phyloP scores from a whole-genome alignment of 257 asterid species.

The Fraxinus cuspidata region DNA sequence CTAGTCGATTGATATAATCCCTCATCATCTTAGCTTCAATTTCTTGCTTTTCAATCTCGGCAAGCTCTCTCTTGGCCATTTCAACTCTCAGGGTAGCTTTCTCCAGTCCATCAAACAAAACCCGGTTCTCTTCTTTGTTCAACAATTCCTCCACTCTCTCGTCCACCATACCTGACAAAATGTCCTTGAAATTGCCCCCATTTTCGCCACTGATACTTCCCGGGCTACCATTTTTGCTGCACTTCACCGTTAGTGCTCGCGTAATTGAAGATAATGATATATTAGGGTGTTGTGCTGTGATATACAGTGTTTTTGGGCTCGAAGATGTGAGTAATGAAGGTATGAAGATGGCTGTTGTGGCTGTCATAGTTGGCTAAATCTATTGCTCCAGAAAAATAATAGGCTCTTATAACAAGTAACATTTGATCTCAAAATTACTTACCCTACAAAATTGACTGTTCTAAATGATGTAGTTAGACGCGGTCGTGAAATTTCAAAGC shows the following conservation, averaged over 20 bases:
- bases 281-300: conserved; percentile 21
- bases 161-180: conserved; percentile 69
- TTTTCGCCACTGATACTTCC: conserved; percentile 26
- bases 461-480: too few relatives aligned
- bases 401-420: neutral
- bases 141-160: conserved; percentile 68
- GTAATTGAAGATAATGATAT: conserved; percentile 23
- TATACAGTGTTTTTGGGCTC: conserved; percentile 28
- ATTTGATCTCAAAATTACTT: too few relatives aligned
- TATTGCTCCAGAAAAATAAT: neutral
- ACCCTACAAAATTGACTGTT: too few relatives aligned
- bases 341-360: conserved; percentile 32
- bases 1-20: conserved; percentile 71
- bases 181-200: conserved; percentile 46
- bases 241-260: conserved; percentile 36
- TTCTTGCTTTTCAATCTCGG: conserved; percentile 77
- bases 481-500: too few relatives aligned
- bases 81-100: conserved; percentile 81
- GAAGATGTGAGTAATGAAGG: conserved; percentile 30
- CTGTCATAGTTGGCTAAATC: conserved; percentile 34
- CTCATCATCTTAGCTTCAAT: conserved; percentile 56
- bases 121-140: conserved; percentile 77
- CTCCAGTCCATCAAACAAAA: conserved; percentile 70
- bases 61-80: conserved; percentile 69
- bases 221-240: conserved; percentile 49